These are phyloP conservation scores for Xylariales sp. DNA, from an alignment of 2,329 filamentous ascomycete species.

Conservation along the genomic window DNA sequence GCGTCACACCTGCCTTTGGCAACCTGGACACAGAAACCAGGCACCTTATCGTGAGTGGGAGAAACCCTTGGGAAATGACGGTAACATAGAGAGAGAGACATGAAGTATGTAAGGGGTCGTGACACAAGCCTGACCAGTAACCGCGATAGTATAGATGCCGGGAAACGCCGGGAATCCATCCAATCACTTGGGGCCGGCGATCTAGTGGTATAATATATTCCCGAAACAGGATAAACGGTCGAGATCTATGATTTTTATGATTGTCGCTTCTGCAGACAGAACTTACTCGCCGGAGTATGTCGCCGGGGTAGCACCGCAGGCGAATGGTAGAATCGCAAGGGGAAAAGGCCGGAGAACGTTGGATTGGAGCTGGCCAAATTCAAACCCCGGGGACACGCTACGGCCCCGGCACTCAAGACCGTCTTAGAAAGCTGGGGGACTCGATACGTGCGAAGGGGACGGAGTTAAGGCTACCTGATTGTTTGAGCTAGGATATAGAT, in stretches of 20 bases:
- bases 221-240: neutral
- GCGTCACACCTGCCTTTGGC: too few relatives aligned
- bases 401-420: conserved; percentile 18
- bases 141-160: neutral
- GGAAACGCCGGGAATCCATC: neutral
- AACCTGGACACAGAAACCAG: too few relatives aligned
- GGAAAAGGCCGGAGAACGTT: conserved; percentile 9
- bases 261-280: conserved; percentile 15
- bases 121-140: conserved; percentile 1
- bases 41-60: too few relatives aligned
- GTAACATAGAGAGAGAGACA: neutral
- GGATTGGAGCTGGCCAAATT: conserved; percentile 1
- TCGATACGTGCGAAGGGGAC: conserved; percentile 16
- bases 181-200: neutral
- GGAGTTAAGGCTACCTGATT: conserved; percentile 20
- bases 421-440: conserved; percentile 3
- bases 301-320: conserved; percentile 17
- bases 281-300: neutral
- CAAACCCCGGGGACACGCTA: conserved; percentile 31
- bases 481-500: conserved; percentile 35
- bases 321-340: neutral
- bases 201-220: neutral
- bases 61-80: too few relatives aligned
- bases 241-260: neutral
- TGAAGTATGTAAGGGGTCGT: conserved; percentile 7